phyloP scores from a whole-genome alignment of 1,284 basidiomycete genomes.

The Ustilago esculenta region DNA sequence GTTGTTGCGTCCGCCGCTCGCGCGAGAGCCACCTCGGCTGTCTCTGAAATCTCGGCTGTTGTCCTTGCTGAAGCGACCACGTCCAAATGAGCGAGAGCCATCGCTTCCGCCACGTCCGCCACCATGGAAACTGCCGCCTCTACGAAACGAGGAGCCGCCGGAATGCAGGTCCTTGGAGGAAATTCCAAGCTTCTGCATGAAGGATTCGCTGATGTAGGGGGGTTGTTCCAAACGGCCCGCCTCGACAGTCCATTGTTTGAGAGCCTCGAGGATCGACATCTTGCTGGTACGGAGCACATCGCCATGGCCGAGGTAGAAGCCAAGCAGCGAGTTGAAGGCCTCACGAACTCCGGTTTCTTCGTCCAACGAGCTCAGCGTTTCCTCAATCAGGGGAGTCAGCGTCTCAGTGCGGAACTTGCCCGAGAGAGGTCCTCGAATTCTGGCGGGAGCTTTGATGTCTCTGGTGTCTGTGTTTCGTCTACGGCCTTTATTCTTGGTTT shows the following conservation, averaged over 20 bases:
- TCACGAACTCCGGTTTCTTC: constrained; percentile 28
- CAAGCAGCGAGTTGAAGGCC: constrained; percentile 42
- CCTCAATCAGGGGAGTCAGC: constrained; percentile 16
- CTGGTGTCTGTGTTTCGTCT: not conserved
- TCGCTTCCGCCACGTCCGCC: constrained; percentile 14
- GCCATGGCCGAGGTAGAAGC: constrained; percentile 50
- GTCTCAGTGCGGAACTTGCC: constrained; percentile 28
- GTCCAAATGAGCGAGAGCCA: constrained; percentile 23
- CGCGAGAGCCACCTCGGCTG: constrained; percentile 15
- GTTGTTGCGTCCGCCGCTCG: constrained; percentile 14
- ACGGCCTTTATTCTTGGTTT: constrained; percentile 4
- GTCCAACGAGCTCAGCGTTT: constrained; percentile 10
- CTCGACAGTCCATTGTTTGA: constrained; percentile 48
- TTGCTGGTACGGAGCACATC: constrained; percentile 44
- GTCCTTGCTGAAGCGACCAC: constrained; percentile 44
- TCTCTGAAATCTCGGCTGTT: constrained; percentile 11
- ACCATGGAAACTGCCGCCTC: not conserved
- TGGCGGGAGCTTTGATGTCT: constrained; percentile 9
- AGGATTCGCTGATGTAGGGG: constrained; percentile 40
- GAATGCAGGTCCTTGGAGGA: constrained; percentile 6
- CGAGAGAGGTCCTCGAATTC: constrained; percentile 29
- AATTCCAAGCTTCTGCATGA: constrained; percentile 48
- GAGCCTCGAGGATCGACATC: constrained; percentile 34
- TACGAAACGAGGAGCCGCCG: constrained; percentile 3
- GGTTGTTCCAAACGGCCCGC: constrained; percentile 28